phyloP scores from a whole-genome alignment of 495 filamentous ascomycete genomes.

The Emericellopsis terricola region DNA sequence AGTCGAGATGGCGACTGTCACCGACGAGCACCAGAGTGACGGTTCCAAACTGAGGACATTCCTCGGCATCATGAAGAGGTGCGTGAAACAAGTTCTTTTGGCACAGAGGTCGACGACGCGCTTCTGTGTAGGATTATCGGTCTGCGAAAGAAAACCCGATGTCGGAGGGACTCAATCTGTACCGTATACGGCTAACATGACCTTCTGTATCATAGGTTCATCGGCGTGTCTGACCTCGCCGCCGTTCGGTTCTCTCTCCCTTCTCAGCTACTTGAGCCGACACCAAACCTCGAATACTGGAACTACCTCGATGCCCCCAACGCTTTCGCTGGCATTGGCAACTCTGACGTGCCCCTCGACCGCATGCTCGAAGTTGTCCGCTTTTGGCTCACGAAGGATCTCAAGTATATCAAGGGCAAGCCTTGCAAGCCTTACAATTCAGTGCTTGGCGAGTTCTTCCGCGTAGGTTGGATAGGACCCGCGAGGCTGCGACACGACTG shows the following conservation, averaged over 20 bases:
- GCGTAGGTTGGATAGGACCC: constrained; percentile 32
- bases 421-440: constrained; percentile 99
- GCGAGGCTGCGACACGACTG: too few species aligned
- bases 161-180: too few species aligned
- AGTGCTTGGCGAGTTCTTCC: constrained; percentile 91
- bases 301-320: constrained; percentile 92
- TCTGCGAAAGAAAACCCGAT: too few species aligned
- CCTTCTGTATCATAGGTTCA: constrained; percentile 62
- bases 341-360: constrained; percentile 75
- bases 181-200: too few species aligned
- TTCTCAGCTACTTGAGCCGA: constrained; percentile 86
- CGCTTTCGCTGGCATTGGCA: constrained; percentile 89
- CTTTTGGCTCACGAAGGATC: constrained; percentile 97
- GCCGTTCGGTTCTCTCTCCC: constrained; percentile 90
- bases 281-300: constrained; percentile 97
- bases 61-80: constrained; percentile 67
- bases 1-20: constrained; percentile 1
- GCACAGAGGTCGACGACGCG: too few species aligned
- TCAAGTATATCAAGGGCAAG: constrained; percentile 98
- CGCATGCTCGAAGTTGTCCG: constrained; percentile 85
- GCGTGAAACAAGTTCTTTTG: constrained; percentile 14
- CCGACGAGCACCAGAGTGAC: constrained; percentile 47
- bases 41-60: constrained; percentile 69
- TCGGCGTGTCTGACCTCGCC: constrained; percentile 89
- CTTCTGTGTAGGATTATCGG: too few species aligned